Conservation (phyloP, 495 filamentous ascomycete genomes). For the Neurospora pannonica region DNA sequence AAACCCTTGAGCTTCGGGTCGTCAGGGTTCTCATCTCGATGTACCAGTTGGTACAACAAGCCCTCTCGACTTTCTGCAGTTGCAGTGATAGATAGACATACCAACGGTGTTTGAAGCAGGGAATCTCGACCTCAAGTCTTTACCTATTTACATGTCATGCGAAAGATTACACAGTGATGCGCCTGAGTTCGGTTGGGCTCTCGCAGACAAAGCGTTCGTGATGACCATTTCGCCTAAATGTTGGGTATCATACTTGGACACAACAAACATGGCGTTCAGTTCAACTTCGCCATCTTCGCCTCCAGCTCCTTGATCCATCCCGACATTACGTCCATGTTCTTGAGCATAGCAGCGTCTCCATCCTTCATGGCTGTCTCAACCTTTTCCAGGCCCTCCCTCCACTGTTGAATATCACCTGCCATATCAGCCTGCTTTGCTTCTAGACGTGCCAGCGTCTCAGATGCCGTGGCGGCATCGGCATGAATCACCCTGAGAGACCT, state of each 20-base stretch:
- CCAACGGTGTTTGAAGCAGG: background rate
- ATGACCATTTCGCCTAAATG: background rate
- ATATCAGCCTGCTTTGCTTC: constrained; percentile 77
- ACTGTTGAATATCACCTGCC: constrained; percentile 71
- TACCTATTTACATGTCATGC: background rate
- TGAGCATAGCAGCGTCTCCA: constrained; percentile 57
- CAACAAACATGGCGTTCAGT: constrained; percentile 14
- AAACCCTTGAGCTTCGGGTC: background rate
- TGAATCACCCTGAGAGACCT: constrained; percentile 78
- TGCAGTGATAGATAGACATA: background rate
- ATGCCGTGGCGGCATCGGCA: constrained; percentile 75
- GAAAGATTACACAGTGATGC: background rate
- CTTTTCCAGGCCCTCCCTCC: constrained; percentile 72
- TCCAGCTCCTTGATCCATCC: constrained; percentile 87
- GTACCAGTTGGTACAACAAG: background rate
- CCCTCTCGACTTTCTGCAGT: background rate
- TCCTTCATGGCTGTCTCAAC: constrained; percentile 65
- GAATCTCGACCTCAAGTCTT: background rate
- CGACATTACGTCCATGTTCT: constrained; percentile 72
- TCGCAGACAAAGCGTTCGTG: background rate
- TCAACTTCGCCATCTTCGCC: constrained; percentile 53
- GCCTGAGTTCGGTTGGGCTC: background rate
- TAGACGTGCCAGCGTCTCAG: constrained; percentile 63
- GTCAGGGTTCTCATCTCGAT: background rate
- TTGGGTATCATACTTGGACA: constrained; percentile 21